Conservation (phyloP, 306 rosid genomes). For the Lupinus albus region DNA sequence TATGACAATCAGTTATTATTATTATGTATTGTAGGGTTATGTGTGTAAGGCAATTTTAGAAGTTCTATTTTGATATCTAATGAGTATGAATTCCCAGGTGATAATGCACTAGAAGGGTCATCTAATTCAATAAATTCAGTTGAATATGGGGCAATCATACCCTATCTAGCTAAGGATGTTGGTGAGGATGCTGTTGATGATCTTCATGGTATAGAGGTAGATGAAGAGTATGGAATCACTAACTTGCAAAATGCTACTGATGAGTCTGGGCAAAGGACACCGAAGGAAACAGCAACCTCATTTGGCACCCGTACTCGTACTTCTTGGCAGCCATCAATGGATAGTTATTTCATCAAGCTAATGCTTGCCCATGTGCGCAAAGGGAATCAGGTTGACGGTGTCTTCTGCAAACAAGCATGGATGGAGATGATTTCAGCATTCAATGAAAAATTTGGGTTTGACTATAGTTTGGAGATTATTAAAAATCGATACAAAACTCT, state of each 20-base stretch:
- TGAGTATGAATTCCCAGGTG: conserved; percentile 49
- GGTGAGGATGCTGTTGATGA: conserved; percentile 42
- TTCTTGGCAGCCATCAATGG: conserved; percentile 81
- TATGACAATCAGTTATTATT: no score
- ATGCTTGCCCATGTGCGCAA: conserved; percentile 69
- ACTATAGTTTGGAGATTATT: conserved; percentile 67
- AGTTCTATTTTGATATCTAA: conserved; percentile 1
- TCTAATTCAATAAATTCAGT: conserved; percentile 36
- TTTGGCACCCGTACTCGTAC: conserved; percentile 56
- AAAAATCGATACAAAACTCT: conserved; percentile 78
- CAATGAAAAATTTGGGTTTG: conserved; percentile 67
- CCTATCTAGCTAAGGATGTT: conserved; percentile 39
- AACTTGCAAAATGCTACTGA: conserved; percentile 39
- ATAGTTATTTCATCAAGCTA: conserved; percentile 64
- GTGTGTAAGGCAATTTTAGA: no score
- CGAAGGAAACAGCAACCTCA: conserved; percentile 39
- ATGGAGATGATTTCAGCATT: conserved; percentile 71
- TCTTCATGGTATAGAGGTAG: conserved; percentile 52
- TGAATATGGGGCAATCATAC: conserved; percentile 41
- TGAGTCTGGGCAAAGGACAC: conserved; percentile 40
- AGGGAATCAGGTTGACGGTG: conserved; percentile 63
- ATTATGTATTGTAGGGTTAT: no score
- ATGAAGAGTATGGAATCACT: conserved; percentile 54
- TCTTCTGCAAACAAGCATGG: conserved; percentile 79
- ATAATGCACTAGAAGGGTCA: conserved; percentile 41